Conservation (phyloP, 2,329 filamentous ascomycete species). For the Monosporascus cannonballus region DNA sequence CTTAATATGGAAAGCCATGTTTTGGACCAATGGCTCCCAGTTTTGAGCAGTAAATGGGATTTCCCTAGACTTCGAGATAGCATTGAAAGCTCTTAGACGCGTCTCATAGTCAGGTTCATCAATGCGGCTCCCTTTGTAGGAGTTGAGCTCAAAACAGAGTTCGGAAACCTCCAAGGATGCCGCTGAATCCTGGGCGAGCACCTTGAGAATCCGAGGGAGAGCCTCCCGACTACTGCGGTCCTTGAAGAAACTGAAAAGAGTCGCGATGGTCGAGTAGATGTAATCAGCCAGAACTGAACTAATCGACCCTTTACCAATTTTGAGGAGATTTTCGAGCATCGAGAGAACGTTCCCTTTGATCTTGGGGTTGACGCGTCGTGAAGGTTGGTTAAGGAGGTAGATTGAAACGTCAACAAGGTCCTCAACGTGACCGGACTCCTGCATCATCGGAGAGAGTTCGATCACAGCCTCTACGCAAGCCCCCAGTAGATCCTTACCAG, state of each 20-base stretch:
- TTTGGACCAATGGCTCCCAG: slow-evolving; percentile 85
- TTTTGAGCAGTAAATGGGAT: slow-evolving; percentile 59
- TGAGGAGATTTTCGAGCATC: slow-evolving; percentile 76
- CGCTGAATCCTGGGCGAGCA: slow-evolving; percentile 60
- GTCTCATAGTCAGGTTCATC: slow-evolving; percentile 86
- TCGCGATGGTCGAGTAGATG: slow-evolving; percentile 69
- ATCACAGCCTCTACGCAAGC: slow-evolving; percentile 74
- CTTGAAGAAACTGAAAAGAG: slow-evolving; percentile 85
- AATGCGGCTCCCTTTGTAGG: slow-evolving; percentile 64
- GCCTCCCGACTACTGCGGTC: slow-evolving; percentile 71
- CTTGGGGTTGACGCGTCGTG: slow-evolving; percentile 72
- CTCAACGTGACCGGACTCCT: slow-evolving; percentile 62
- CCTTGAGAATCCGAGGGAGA: slow-evolving; percentile 65
- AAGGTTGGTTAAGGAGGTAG: slow-evolving; percentile 79
- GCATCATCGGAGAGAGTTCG: slow-evolving; percentile 65
- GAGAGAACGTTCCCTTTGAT: slow-evolving; percentile 76
- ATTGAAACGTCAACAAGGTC: slow-evolving; percentile 74
- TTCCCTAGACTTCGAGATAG: slow-evolving; percentile 60
- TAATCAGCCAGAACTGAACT: slow-evolving; percentile 53
- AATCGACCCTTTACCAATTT: slow-evolving; percentile 51
- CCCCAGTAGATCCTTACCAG: slow-evolving; percentile 70
- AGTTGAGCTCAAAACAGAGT: slow-evolving; percentile 75
- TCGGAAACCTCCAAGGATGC: slow-evolving; percentile 57
- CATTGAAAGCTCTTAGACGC: slow-evolving; percentile 69
- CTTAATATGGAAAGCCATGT: slow-evolving; percentile 80